Percentiles rank a stretch among this genome's conserved stretches.
Evolutionary conservation across 2,329 filamentous ascomycete genomes (phyloP).

Genomic region (Emmonsiellopsis sp.): DNA sequence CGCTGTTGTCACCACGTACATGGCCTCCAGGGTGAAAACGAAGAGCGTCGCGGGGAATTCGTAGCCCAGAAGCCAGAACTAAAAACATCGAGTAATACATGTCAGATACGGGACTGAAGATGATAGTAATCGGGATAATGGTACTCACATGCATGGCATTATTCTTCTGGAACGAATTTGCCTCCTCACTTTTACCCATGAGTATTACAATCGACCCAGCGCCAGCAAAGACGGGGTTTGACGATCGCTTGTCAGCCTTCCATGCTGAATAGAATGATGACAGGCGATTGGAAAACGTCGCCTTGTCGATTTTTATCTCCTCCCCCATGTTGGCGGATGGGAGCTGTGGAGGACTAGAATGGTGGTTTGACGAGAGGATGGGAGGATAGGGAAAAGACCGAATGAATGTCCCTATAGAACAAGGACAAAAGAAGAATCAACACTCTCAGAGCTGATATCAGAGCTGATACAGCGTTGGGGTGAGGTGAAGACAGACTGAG

Average conservation of each 20-base stretch:
- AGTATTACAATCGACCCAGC: slow-evolving; percentile 78
- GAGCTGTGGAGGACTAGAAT: neutral
- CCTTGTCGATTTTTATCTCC: slow-evolving; percentile 92
- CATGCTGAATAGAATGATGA: slow-evolving; percentile 79
- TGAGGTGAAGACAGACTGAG: neutral
- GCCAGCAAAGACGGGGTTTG: slow-evolving; percentile 76
- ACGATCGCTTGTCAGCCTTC: slow-evolving; percentile 90
- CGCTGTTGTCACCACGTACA: slow-evolving; percentile 89
- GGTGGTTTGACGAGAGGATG: neutral
- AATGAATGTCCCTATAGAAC: too few species aligned
- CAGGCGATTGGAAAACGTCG: slow-evolving; percentile 87
- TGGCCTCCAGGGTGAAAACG: slow-evolving; percentile 75
- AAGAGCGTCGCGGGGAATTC: slow-evolving; percentile 96
- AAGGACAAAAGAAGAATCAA: neutral
- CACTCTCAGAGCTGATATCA: neutral
- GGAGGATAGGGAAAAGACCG: neutral
- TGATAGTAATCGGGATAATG: neutral
- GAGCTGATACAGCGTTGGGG: too few species aligned
- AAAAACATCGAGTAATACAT: slow-evolving; percentile 16
- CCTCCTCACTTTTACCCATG: slow-evolving; percentile 92
- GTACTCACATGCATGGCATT: slow-evolving; percentile 83
- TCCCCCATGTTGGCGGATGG: slow-evolving; percentile 46
- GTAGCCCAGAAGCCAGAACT: slow-evolving; percentile 98
- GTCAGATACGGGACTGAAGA: neutral
- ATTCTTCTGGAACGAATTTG: slow-evolving; percentile 83